Evolutionary conservation across 352 stramenopile species (phyloP), one percentile per base, ranked within the genome.

Genomic region (Phytophthora pseudosyringae): DNA sequence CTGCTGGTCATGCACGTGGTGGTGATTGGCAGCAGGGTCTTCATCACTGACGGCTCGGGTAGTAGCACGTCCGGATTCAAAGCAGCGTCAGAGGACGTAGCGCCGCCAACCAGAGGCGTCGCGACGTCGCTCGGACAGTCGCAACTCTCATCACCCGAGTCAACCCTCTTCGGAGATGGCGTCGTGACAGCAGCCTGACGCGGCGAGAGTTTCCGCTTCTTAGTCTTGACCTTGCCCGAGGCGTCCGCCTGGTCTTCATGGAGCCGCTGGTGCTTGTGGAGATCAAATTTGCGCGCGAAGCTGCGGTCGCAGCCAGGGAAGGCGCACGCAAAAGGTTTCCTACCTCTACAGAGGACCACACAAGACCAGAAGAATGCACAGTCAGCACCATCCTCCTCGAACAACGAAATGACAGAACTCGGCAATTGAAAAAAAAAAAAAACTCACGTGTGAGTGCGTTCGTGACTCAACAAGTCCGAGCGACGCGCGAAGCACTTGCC

Each of bases 401-500:
- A 21, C 21, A 21, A 21, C 21, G 21, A 21, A 21, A 21, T 21
- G 21, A 21, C 21, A 21, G 21, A 21, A 21, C 21, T 21, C 21
- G 52, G 21, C 46, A 12, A 13, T 9, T 47, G n/a, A n/a, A 5
- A 41, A 36, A 47, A 29, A 35, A 58, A 36, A 10, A 59, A 58
- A 16, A 65, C 75, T 35, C 46, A 89, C 80, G 67, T 75, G 57
- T 93, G 85, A 4, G 79, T 93, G 16, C 85, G 81, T 68, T 93
- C 83, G 52, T 93, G 85, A 51, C 77, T 90, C 40, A 88, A 71
- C 43, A 93, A 64, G 48, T 93, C 85, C 15, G 83, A 93, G 11
- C 86, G 80, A 36, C 85, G 79, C 7, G 82, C 84, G 25, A 93
- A 93, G 31, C 67, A 69, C 46, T 89, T 90, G 56, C 63, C 73